phyloP scores from a whole-genome alignment of 768 basidiomycete genomes.

The Lactarius pseudohatsudake region DNA sequence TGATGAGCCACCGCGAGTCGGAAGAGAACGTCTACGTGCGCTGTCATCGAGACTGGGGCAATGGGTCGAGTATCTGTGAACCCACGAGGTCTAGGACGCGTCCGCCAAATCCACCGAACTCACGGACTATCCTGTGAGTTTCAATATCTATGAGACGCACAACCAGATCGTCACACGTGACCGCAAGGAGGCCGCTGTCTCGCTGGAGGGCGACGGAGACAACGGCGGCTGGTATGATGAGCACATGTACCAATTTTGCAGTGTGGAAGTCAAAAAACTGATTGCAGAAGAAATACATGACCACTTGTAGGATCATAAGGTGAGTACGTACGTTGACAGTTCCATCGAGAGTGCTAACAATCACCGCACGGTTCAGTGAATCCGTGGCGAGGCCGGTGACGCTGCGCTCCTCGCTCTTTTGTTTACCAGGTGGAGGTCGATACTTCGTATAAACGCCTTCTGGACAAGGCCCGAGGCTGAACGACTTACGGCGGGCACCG shows the following conservation, averaged over 20 bases:
- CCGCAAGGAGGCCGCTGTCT: slow-evolving; percentile 81
- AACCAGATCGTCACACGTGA: slow-evolving; percentile 80
- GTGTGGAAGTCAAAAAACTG: slow-evolving; percentile 98
- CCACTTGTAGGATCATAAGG: slow-evolving; percentile 5
- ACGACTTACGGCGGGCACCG: slow-evolving; percentile 79
- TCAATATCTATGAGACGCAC: slow-evolving; percentile 91
- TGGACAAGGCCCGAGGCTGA: slow-evolving; percentile 65
- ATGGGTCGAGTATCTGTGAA: slow-evolving; percentile 19
- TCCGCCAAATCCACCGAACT: slow-evolving; percentile 78
- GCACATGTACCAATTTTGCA: slow-evolving; percentile 64
- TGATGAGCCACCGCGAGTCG: slow-evolving; percentile 91
- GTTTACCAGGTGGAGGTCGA: slow-evolving; percentile 41
- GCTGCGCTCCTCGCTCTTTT: slow-evolving; percentile 48
- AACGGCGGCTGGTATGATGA: slow-evolving; percentile 66
- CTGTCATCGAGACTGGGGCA: background rate
- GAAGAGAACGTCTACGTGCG: slow-evolving; percentile 80
- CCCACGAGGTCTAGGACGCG: slow-evolving; percentile 87
- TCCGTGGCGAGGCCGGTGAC: slow-evolving; percentile 87
- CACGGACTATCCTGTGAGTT: slow-evolving; percentile 83
- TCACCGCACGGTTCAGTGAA: slow-evolving; percentile 73
- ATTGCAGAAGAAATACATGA: background rate
- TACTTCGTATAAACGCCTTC: slow-evolving; percentile 45
- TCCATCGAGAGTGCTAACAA: slow-evolving; percentile 88
- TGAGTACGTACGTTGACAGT: slow-evolving; percentile 71
- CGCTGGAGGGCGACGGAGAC: slow-evolving; percentile 75